Conservation (phyloP, 139 green algal genomes). For the Zygnema circumcarinatum region DNA sequence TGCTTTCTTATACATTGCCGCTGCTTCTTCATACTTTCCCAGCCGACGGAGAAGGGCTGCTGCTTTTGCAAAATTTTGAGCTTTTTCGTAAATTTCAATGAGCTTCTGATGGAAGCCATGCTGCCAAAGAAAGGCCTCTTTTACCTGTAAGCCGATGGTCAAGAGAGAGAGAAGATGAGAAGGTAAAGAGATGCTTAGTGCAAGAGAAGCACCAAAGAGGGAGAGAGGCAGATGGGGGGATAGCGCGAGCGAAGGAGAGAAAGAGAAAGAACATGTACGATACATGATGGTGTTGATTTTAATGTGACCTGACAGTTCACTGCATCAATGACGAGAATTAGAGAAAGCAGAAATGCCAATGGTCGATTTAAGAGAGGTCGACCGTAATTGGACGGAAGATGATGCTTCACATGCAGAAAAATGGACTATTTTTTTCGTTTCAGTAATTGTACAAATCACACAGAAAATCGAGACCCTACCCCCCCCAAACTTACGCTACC, state of each 20-base stretch:
- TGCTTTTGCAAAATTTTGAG: not conserved
- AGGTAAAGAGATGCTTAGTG: not conserved
- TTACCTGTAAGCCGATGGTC: not conserved
- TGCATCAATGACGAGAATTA: too few relatives aligned
- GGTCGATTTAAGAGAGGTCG: not conserved
- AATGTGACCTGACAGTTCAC: not conserved
- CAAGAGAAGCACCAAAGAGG: not conserved
- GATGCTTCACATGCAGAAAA: not conserved
- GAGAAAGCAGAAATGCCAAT: too few relatives aligned
- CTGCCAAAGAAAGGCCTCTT: not conserved
- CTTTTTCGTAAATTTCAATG: not conserved
- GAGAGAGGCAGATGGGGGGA: not conserved
- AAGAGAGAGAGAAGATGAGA: not conserved
- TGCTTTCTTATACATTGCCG: not conserved
- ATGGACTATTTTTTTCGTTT: not conserved
- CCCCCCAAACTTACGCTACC: too few relatives aligned
- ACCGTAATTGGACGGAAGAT: not conserved
- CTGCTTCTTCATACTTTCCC: not conserved
- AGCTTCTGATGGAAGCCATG: not conserved
- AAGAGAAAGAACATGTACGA: not conserved
- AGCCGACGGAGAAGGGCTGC: not conserved
- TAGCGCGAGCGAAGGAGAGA: not conserved
- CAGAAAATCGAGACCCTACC: not conserved
- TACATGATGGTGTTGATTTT: not conserved
- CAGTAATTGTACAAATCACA: not conserved